Base-by-base conservation (phyloP, 805 yeast species). In the Brettanomyces anomalus region DNA sequence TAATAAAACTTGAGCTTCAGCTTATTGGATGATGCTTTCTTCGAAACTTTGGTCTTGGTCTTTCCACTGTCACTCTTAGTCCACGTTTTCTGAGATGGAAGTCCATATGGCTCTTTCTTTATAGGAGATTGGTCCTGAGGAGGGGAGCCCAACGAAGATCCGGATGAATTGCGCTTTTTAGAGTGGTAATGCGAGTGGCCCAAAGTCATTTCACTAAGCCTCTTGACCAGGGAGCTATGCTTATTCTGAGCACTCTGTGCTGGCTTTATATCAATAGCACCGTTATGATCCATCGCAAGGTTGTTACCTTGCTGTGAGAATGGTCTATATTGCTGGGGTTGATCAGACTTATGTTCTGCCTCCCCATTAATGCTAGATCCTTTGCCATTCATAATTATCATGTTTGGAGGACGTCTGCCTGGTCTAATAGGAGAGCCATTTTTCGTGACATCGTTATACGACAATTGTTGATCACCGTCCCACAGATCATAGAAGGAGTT, bases 1-100 rank as follows among this genome's bases (percentile, higher is more conserved):
- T 77, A 83, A 57, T 80, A 85, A 54, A 85, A 82, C 58, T 85
- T 85, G 41, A 84, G 74, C 58, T 85, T 85, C 16, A 68, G 64
- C 52, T 76, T 76, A 8, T n/a, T n/a, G 41, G 60, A 36, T 35
- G 55, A 42, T 41, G 46, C 17, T 53, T 55, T 37, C 14, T 21
- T 43, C 26, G 17, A 20, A 31, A 24, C 42, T 1, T 13, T 32
- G 16, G 30, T 11, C 14, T 15, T 14, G 6, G 36, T 21, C 7
- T 39, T 14, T 19, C n/a, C 30, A n/a, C 14, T 28, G 5, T 37
- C 8, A 10, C 14, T 14, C 11, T 14, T 11, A 14, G 15, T 37
- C n/a, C 13, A 14, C 7, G 10, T 14, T 17, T 4, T n/a, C 15
- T 18, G 20, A 11, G 39, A 20, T 11, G 39, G 31, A 7, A 3